These are phyloP conservation scores for Saccharomycopsis capsularis DNA, from an alignment of 805 yeast species.

Conservation along the genomic window DNA sequence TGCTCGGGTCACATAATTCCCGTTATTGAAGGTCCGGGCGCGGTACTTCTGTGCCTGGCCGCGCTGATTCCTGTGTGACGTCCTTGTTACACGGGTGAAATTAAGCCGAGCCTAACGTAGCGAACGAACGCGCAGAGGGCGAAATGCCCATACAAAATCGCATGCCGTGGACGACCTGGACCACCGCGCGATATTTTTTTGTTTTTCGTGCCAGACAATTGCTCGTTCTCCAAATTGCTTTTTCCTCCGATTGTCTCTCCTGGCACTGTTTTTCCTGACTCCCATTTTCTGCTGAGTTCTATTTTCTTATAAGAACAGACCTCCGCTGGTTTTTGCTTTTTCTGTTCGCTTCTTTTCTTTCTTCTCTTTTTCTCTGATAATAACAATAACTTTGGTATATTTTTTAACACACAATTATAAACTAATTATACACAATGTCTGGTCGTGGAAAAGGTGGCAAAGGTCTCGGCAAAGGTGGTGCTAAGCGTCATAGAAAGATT, in stretches of 20 bases:
- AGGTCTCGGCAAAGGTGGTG: constrained; percentile 99
- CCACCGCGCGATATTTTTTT: constrained; percentile 1
- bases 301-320: constrained; percentile 8
- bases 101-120: too few species aligned
- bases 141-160: constrained; percentile 9
- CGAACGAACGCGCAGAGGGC: not conserved
- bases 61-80: too few species aligned
- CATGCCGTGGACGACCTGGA: too few species aligned
- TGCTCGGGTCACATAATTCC: too few species aligned
- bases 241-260: not conserved
- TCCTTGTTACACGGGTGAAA: too few species aligned
- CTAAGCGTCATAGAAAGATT: constrained; percentile 99
- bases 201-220: not conserved
- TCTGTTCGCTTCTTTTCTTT: not conserved
- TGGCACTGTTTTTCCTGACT: not conserved
- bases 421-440: constrained; percentile 53
- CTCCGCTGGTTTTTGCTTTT: constrained; percentile 1
- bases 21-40: too few species aligned
- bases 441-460: constrained; percentile 99
- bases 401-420: not conserved
- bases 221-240: not conserved
- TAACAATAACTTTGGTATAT: not conserved
- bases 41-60: too few species aligned
- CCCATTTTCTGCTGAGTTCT: too few species aligned
- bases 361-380: not conserved